Conservation (phyloP, 1,284 basidiomycete genomes). For the Malassezia arunalokei region DNA sequence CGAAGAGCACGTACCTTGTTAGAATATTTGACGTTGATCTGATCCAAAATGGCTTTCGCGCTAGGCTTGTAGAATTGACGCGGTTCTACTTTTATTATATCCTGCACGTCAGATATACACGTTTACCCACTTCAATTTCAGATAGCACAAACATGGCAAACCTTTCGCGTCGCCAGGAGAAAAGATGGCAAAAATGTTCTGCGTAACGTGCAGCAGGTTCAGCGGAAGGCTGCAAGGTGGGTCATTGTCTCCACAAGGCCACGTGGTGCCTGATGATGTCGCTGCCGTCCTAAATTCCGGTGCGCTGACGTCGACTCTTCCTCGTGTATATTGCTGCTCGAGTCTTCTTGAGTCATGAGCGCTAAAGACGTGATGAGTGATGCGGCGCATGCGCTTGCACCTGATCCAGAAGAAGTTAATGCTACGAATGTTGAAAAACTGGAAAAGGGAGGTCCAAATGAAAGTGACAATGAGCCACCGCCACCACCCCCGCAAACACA, state of each 20-base stretch:
- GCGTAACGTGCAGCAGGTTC: no score
- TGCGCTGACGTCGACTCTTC: no score
- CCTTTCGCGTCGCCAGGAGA: no score
- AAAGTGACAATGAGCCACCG: background rate
- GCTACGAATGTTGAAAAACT: background rate
- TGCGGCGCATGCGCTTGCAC: background rate
- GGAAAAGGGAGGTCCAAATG: background rate
- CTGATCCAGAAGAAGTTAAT: background rate
- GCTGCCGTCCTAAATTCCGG: no score
- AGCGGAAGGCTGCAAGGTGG: no score
- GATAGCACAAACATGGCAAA: slow-evolving; percentile 29
- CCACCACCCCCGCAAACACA: slow-evolving; percentile 6
- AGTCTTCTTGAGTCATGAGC: background rate
- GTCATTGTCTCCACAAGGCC: no score
- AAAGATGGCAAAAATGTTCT: no score
- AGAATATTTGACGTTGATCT: slow-evolving; percentile 83
- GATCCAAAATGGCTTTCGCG: slow-evolving; percentile 61
- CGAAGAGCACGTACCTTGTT: slow-evolving; percentile 51
- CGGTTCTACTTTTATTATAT: slow-evolving; percentile 68
- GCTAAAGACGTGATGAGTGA: slow-evolving; percentile 14
- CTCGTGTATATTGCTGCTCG: no score
- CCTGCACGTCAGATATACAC: slow-evolving; percentile 46
- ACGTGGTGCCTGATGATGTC: no score
- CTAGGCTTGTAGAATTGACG: slow-evolving; percentile 60
- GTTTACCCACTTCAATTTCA: slow-evolving; percentile 22